Evolutionary conservation across 2,329 filamentous ascomycete genomes (phyloP).

Genomic region (Fusarium sp.): DNA sequence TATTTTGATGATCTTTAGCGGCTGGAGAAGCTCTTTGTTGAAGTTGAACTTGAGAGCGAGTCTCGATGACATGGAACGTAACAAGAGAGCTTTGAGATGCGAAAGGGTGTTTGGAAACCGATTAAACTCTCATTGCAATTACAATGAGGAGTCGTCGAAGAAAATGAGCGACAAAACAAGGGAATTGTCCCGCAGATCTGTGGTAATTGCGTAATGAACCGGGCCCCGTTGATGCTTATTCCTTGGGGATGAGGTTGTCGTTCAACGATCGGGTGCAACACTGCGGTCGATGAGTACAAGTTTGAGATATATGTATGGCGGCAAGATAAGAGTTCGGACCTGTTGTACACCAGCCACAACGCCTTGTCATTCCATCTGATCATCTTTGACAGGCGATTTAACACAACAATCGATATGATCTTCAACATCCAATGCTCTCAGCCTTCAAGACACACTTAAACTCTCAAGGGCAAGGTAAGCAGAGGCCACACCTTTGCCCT

Average conservation of each 20-base stretch:
- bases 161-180: background rate
- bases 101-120: background rate
- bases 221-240: constrained; percentile 23
- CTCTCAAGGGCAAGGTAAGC: constrained; percentile 24
- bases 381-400: constrained; percentile 1
- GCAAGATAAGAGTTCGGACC: constrained; percentile 8
- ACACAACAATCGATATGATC: background rate
- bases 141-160: background rate
- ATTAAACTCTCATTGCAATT: background rate
- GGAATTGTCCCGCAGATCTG: constrained; percentile 9
- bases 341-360: constrained; percentile 15
- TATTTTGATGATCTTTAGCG: constrained; percentile 1
- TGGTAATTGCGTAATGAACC: constrained; percentile 27
- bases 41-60: background rate
- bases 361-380: constrained; percentile 7
- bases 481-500: constrained; percentile 3
- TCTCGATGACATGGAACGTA: background rate
- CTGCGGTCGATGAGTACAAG: background rate
- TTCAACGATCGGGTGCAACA: background rate
- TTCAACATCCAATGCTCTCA: constrained; percentile 1
- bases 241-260: background rate
- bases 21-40: background rate
- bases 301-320: background rate
- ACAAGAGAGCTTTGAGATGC: background rate
- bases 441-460: constrained; percentile 1